Base-by-base conservation (phyloP, 768 basidiomycete species). In the Russula foetens region DNA sequence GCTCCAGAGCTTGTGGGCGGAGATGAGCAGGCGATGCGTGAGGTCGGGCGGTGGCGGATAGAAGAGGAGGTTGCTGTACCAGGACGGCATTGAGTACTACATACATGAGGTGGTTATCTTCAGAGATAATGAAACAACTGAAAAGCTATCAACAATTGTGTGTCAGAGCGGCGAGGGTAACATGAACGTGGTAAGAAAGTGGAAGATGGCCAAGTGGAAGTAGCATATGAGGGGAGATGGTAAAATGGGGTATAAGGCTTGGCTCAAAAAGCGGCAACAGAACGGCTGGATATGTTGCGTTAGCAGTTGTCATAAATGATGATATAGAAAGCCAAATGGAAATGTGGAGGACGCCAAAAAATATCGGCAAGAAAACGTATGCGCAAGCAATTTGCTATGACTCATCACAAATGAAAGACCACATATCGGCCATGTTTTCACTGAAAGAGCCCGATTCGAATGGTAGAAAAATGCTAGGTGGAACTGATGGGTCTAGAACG, bases 41-140 rank as follows among this genome's bases (percentile, higher is more conserved):
- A 89, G 65, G 93, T 99, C 0, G 97, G 96, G 0, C 75, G 77
- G 56, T 99, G 97, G 97, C 82, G 80, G 44, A 84, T 92, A 38
- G 88, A 90, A 63, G 85, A 89, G 63, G 88, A 88, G 4, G 78
- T 85, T 1, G 79, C 81, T 0, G 72, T 81, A 9, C 72, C 82
- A 2, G 83, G 80, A 41, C 75, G 85, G 59, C 87, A 89, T 71
- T 88, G 70, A 74, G 33, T 51, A 26, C 6, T 29, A 56, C 33
- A 53, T 38, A 52, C 31, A 53, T 53, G 31, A n/a, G n/a, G n/a
- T 46, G n/a, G 2, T 46, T 12, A 52, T 29, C 19, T 48, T 26
- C 19, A 44, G 17, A 21, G 9, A 7, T 4, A 31, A n/a, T 9
- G 48, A 31, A 11, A 33, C 11, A 31, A 50, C 29, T 33, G n/a